These are phyloP conservation scores for Cryptococcus maquisensis DNA, from an alignment of 1,284 basidiomycete species.

Conservation along the genomic window DNA sequence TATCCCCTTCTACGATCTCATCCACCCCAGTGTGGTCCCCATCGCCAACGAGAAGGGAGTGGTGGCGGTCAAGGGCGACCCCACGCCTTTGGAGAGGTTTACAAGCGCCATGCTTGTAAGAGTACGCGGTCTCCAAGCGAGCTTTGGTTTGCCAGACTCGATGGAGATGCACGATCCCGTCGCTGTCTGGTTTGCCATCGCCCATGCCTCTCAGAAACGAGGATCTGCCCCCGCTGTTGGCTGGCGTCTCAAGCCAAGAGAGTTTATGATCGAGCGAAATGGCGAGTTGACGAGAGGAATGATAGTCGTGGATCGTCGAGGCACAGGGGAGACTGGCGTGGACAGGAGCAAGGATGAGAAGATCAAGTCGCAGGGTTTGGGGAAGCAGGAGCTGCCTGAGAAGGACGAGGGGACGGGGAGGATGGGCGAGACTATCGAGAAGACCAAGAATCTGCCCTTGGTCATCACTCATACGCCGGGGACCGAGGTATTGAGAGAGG, in stretches of 20 bases:
- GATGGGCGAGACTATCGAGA: constrained; percentile 18
- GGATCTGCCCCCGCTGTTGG: constrained; percentile 21
- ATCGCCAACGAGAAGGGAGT: constrained; percentile 45
- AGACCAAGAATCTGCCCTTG: constrained; percentile 23
- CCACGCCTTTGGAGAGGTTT: constrained; percentile 59
- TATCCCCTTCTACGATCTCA: constrained; percentile 65
- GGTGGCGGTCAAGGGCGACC: constrained; percentile 43
- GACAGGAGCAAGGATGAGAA: constrained; percentile 32
- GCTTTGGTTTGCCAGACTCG: constrained; percentile 69
- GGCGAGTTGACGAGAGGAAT: constrained; percentile 51
- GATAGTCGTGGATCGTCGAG: constrained; percentile 50
- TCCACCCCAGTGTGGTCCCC: constrained; percentile 51
- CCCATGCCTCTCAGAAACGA: constrained; percentile 46
- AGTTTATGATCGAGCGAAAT: constrained; percentile 48
- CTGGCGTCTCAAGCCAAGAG: constrained; percentile 37
- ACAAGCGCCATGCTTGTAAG: constrained; percentile 72
- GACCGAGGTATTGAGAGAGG: constrained; percentile 26
- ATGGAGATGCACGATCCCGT: constrained; percentile 63
- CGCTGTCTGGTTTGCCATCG: constrained; percentile 54
- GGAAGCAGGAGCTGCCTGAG: not conserved
- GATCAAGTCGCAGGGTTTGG: constrained; percentile 9
- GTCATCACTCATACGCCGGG: constrained; percentile 41
- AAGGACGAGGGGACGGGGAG: constrained; percentile 17
- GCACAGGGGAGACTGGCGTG: constrained; percentile 28
- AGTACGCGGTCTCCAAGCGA: constrained; percentile 61